Percentiles rank a stretch among this genome's conserved stretches.
phyloP scores from a whole-genome alignment of 2,329 filamentous ascomycete species.

The Diaporthe sp. region DNA sequence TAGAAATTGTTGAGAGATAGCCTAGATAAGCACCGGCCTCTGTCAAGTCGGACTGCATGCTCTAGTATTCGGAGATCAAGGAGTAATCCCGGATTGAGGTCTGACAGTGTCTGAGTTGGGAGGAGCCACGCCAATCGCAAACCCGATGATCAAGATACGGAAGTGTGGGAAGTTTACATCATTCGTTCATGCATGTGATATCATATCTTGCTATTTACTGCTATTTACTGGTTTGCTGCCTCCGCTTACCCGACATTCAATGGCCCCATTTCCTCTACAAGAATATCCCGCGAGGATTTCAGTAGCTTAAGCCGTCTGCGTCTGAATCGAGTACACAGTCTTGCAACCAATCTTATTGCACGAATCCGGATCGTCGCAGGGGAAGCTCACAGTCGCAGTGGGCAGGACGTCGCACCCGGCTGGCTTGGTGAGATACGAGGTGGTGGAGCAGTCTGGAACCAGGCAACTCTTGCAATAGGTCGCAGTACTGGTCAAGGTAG shows the following conservation, averaged over 20 bases:
- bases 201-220: neutral
- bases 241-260: too few relatives aligned
- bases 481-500: conserved; percentile 24
- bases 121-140: neutral
- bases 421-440: conserved; percentile 20
- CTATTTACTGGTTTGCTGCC: neutral
- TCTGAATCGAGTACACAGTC: conserved; percentile 28
- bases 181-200: neutral
- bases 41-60: neutral
- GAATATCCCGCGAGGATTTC: fast-evolving
- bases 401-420: conserved; percentile 13
- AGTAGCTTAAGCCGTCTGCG: neutral
- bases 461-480: conserved; percentile 30
- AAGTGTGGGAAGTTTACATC: too few relatives aligned
- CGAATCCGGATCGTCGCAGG: conserved; percentile 3
- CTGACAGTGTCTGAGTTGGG: neutral
- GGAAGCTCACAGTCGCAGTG: conserved; percentile 22
- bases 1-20: neutral
- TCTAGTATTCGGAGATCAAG: too few relatives aligned
- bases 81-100: neutral
- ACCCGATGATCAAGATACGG: neutral
- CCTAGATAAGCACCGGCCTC: neutral
- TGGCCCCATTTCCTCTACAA: neutral
- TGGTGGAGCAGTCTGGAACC: conserved; percentile 31
- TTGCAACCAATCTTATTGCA: conserved; percentile 31